These are phyloP conservation scores for Isochrysis galbana DNA, from an alignment of 78 protist species.

Conservation along the genomic window DNA sequence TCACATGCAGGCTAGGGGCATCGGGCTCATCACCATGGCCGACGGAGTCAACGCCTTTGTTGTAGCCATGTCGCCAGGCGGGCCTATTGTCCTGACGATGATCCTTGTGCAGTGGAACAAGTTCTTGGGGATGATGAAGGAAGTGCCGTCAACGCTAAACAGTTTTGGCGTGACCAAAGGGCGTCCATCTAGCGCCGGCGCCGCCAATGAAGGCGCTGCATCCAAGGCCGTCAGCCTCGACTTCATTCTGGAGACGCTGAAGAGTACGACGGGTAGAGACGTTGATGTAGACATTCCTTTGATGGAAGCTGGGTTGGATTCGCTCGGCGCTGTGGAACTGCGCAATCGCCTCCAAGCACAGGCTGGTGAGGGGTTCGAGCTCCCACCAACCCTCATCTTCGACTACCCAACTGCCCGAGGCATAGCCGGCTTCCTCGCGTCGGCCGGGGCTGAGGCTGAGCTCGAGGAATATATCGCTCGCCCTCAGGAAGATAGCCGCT, in stretches of 20 bases:
- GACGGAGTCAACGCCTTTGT: not conserved
- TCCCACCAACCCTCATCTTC: not conserved
- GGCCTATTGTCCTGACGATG: not conserved
- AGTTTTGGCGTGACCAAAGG: not conserved
- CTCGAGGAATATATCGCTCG: too few species aligned
- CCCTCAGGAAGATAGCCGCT: too few species aligned
- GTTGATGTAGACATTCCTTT: not conserved
- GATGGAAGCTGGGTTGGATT: not conserved
- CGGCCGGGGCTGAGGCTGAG: too few species aligned
- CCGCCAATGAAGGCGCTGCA: not conserved
- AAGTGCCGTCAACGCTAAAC: not conserved
- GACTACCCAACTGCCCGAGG: not conserved
- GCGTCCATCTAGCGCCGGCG: not conserved
- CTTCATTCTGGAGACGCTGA: not conserved
- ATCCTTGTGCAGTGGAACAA: not conserved
- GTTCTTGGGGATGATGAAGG: not conserved
- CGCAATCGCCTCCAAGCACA: not conserved
- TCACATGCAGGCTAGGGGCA: not conserved
- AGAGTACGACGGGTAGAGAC: not conserved
- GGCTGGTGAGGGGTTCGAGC: not conserved
- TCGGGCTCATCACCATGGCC: not conserved
- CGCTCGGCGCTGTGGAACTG: slow-evolving; percentile 10
- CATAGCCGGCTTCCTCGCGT: too few species aligned
- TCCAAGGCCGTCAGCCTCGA: not conserved
- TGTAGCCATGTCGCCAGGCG: not conserved